Evolutionary conservation across 306 rosid species (phyloP).

Genomic region (Luffa acutangula): DNA sequence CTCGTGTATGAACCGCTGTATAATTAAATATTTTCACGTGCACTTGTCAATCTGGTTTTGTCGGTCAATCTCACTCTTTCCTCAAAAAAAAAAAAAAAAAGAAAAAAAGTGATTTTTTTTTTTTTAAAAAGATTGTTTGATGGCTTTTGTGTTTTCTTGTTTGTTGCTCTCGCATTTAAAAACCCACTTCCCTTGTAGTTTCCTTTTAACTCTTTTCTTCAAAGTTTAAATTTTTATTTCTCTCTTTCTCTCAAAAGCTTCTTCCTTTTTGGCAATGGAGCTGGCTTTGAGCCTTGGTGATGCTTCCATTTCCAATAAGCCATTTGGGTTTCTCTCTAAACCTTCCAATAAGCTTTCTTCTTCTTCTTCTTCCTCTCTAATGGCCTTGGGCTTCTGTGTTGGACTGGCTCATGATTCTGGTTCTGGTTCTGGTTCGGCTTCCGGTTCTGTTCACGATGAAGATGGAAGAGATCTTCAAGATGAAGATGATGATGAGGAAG

Average conservation of each 20-base stretch:
- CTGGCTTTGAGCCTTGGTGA: slow-evolving; percentile 78
- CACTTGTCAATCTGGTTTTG: slow-evolving; percentile 68
- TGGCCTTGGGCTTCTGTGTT: slow-evolving; percentile 40
- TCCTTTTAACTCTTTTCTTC: slow-evolving; percentile 3
- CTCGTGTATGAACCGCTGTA: slow-evolving; percentile 28
- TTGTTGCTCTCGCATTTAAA: slow-evolving; percentile 3
- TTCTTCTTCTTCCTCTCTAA: neutral
- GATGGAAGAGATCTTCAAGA: neutral
- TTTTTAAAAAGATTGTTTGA: neutral
- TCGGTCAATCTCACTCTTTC: slow-evolving; percentile 60
- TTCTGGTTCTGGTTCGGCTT: neutral
- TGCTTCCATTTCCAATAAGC: slow-evolving; percentile 21
- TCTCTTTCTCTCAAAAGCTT: neutral
- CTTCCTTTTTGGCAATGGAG: slow-evolving; percentile 37
- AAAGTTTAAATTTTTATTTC: neutral
- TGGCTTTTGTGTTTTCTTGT: neutral
- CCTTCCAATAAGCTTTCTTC: neutral
- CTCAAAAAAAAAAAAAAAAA: neutral
- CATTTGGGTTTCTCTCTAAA: slow-evolving; percentile 39
- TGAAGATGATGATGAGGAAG: slow-evolving; percentile 9
- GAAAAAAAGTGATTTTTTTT: neutral
- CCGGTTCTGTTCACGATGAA: neutral
- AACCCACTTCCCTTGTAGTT: neutral
- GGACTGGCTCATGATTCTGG: neutral
- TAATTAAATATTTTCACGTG: slow-evolving; percentile 77